Evolutionary conservation across 345 rosid species (phyloP), one percentile per base, ranked within the genome.

Genomic region (Kernera saxatilis): DNA sequence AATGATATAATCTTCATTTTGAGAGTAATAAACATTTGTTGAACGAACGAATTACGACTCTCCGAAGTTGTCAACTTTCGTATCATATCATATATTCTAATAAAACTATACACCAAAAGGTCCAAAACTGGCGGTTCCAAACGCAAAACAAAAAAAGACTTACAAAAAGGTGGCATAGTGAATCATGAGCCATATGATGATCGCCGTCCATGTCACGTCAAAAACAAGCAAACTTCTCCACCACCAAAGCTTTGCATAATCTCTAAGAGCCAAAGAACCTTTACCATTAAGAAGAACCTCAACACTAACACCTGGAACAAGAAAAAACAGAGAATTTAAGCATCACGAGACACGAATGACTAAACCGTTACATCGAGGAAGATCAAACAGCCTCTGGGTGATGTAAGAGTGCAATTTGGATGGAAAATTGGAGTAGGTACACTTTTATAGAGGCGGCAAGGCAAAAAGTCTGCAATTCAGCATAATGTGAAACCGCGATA

Each of bases 401-500:
- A 33, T 70, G 60, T 43, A n/a, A 52, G 22, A 39, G 54, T 7
- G 19, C 13, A 10, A 25, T 11, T 33, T 51, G 30, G 43, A 30
- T 54, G 23, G 21, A 25, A 26, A 44, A 36, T 19, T 55, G 33
- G 71, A 35, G 33, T 35, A 18, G 0, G 26, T 66, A 73, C 77
- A 1, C 11, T 65, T 39, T 55, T 48, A 46, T 27, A 45, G 44
- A 54, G 77, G 46, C 19, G 73, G 68, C 54, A 33, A 43, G 41
- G 69, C 49, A 35, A 36, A 9, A 25, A 18, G 48, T 60, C 37
- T 75, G 73, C 78, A 68, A 14, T 60, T 67, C 27, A 75, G 69
- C 73, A 56, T 75, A 1, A 61, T 52, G 69, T 68, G 56, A 75
- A 75, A 75, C 50, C 49, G 64, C 41, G 69, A 75, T 60, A 67